Evolutionary conservation across 495 filamentous ascomycete genomes (phyloP), one percentile per base, ranked within the genome.

Genomic region (Haplographium delicatum): DNA sequence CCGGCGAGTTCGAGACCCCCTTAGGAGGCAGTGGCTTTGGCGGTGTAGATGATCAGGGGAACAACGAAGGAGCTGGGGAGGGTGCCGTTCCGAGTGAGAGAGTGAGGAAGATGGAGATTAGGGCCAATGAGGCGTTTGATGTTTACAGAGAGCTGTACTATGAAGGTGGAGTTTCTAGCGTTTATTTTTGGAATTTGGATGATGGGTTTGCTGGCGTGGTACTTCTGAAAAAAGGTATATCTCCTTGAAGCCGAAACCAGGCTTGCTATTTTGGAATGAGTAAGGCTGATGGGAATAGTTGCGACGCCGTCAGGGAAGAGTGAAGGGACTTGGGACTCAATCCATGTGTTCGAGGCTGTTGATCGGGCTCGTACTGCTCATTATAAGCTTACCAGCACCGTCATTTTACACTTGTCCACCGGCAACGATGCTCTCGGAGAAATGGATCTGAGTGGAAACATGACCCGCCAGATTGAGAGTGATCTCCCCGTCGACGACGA

Each of bases 111-210:
- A 89, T 97, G 75, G 93, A 98, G 74, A 70, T 96, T 52, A 82
- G 80, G 38, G 89, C 91, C 34, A 96, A 96, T 57, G 91, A 96
- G 68, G 91, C 88, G 16, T 94, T 99, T 66, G 93, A 99, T 70
- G 80, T 97, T 49, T 99, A 99, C 67, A 76, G 93, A 44, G 93
- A 97, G 65, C 72, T 99, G 68, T 98, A 99, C 69, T 99, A 96
- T 61, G 93, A 97, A 71, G 94, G 93, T 9, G 93, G 93, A 9
- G 86, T 96, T 19, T 86, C 83, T 33, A 93, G 86, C 57, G 94
- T 96, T 8, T 99, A 99, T 69, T 87, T 99, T 54, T 99, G 93
- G 93, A 94, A 96, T 66, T 68, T 97, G 70, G 94, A 99, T 62
- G 93, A 97, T 68, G 94, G 93, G 23, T 99, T 99, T 68, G 94